Percentiles rank a stretch among this genome's conserved stretches.
These are phyloP conservation scores for thale cress (Arabidopsis thaliana) DNA, from an alignment of 345 rosid species.

Conservation along the genomic window TAIR10.1 NC_003074.8:3729501-3730000, in stretches of 20 bases:
- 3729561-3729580: constrained; percentile 40
- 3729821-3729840: constrained; percentile 79
- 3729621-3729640: constrained; percentile 2
- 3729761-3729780: constrained; percentile 61
- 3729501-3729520: constrained; percentile 40
- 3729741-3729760: constrained; percentile 70
- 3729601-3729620: constrained; percentile 26
- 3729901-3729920: constrained; percentile 85
- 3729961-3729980: constrained; percentile 96
- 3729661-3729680: constrained; percentile 60
- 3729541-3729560: constrained; percentile 47
- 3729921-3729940: constrained; percentile 85
- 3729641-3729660: constrained; percentile 60
- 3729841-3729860: constrained; percentile 83
- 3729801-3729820: constrained; percentile 78
- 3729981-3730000: constrained; percentile 84
- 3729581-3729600: constrained; percentile 16
- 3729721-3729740: constrained; percentile 84
- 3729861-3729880: constrained; percentile 90
- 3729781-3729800: constrained; percentile 75
- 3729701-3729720: constrained; percentile 62
- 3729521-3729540: constrained; percentile 38
- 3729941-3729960: constrained; percentile 74
- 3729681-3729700: constrained; percentile 65
- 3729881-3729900: constrained; percentile 77